A percentile compares a stretch with the other conserved stretches of the same genome.
These are phyloP conservation scores for Paxillus rubicundulus DNA, from an alignment of 768 basidiomycete species.

Conservation along the genomic window DNA sequence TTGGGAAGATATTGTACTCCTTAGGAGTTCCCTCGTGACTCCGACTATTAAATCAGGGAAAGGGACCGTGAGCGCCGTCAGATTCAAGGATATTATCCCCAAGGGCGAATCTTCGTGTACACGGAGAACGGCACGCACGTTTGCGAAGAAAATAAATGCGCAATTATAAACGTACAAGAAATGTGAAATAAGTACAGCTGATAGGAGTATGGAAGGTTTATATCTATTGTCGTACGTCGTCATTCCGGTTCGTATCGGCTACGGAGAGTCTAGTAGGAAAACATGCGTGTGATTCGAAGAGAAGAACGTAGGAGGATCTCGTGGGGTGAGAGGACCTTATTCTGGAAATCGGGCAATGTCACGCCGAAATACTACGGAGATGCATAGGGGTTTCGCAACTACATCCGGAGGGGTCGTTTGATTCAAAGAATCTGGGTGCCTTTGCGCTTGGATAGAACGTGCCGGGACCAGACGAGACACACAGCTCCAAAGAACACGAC, in stretches of 20 bases:
- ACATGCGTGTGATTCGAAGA: not conserved
- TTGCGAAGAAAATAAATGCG: not conserved
- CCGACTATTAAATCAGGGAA: not conserved
- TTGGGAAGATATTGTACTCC: not conserved
- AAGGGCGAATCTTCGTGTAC: not conserved
- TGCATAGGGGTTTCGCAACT: not conserved
- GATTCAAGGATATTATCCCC: not conserved
- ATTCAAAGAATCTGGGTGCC: constrained; percentile 6
- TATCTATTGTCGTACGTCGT: not conserved
- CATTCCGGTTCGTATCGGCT: not conserved
- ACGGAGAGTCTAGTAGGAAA: not conserved
- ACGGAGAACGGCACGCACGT: not conserved
- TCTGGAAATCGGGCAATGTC: no score
- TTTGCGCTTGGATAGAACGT: constrained; percentile 8
- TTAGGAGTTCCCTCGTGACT: not conserved
- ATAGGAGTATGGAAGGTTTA: not conserved
- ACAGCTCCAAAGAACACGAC: constrained; percentile 11
- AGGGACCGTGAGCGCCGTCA: not conserved
- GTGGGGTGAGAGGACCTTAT: not conserved
- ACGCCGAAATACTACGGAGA: not conserved
- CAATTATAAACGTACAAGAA: not conserved
- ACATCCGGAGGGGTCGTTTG: no score
- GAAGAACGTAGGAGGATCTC: not conserved
- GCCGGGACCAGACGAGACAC: constrained; percentile 6
- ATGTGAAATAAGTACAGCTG: not conserved